Conservation (phyloP, 129 eudicot genomes). For the Silybum marianum region DNA sequence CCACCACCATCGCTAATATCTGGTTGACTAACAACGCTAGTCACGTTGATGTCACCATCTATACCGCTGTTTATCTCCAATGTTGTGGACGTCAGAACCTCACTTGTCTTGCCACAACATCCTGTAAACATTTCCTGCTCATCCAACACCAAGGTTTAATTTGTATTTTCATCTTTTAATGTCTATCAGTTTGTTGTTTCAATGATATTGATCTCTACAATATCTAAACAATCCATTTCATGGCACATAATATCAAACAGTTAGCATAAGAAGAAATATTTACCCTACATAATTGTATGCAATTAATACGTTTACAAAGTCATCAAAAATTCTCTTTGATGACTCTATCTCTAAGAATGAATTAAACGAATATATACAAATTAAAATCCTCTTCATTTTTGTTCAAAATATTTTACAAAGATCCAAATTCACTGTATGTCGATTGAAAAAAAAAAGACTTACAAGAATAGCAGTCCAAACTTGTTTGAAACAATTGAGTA, state of each 20-base stretch:
- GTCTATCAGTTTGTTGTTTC: neutral
- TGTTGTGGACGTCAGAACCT: slow-evolving; percentile 14
- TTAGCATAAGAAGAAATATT: neutral
- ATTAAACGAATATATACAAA: neutral
- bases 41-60: slow-evolving; percentile 11
- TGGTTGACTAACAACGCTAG: neutral
- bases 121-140: slow-evolving; percentile 29
- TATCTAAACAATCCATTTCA: neutral
- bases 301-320: neutral
- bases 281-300: neutral
- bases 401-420: neutral
- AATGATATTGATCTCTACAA: neutral
- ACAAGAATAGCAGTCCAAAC: slow-evolving; percentile 31
- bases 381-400: neutral
- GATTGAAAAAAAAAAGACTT: neutral
- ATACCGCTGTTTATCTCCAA: slow-evolving; percentile 18
- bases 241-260: neutral
- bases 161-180: neutral
- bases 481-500: slow-evolving; percentile 22
- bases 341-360: neutral
- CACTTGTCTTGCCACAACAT: slow-evolving; percentile 27
- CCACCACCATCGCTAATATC: slow-evolving; percentile 22
- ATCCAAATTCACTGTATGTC: neutral
- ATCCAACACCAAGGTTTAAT: neutral
- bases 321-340: neutral